Percentiles rank a stretch among this genome's conserved stretches.
Conservation (phyloP, 257 asterid species). For the Solanum virginianum region DNA sequence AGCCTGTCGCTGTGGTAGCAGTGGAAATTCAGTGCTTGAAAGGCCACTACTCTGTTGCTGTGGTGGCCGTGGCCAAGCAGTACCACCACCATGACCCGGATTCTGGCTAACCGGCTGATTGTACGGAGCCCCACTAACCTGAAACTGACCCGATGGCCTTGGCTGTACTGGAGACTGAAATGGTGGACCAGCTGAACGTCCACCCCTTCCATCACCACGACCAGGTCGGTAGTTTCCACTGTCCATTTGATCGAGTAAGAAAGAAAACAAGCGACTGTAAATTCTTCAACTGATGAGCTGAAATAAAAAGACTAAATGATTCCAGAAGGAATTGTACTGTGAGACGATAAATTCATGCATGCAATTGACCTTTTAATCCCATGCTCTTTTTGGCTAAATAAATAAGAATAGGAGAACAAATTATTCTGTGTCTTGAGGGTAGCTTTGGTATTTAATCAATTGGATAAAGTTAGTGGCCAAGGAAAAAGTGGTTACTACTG, state of each 20-base stretch:
- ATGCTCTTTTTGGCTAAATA: not conserved
- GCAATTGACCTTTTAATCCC: not conserved
- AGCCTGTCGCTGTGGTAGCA: no score
- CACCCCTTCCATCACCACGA: not conserved
- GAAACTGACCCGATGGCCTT: not conserved
- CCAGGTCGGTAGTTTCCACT: not conserved
- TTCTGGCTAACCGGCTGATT: not conserved
- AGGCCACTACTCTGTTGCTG: not conserved
- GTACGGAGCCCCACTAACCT: not conserved
- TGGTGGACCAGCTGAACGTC: not conserved
- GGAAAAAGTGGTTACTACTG: not conserved
- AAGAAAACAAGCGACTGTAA: not conserved
- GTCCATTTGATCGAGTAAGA: not conserved
- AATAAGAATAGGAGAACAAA: not conserved
- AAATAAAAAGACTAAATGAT: not conserved
- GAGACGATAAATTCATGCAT: not conserved
- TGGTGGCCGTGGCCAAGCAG: not conserved
- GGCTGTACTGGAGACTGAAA: constrained; percentile 3
- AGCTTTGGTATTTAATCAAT: not conserved
- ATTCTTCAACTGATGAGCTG: not conserved
- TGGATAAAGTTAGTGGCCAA: not conserved
- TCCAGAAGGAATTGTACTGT: not conserved
- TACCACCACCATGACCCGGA: not conserved
- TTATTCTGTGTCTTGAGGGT: not conserved
- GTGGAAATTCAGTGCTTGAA: no score